Conservation (phyloP, 345 rosid genomes). For the Gossypium sturtianum region DNA sequence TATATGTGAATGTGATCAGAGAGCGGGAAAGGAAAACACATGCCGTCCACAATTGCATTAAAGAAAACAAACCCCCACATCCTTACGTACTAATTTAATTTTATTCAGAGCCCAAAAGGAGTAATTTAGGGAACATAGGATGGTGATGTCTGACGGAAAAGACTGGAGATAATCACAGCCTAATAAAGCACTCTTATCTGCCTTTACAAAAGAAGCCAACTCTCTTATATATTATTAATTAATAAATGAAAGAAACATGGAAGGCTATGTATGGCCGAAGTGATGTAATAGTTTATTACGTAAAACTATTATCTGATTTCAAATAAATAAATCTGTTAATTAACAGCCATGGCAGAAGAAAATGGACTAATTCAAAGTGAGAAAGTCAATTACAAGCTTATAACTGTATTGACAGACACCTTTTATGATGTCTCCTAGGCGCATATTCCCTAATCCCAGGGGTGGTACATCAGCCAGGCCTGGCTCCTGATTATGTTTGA, state of each 20-base stretch:
- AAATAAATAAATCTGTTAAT: too few species aligned
- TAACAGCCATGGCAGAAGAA: too few species aligned
- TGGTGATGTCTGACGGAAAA: background rate
- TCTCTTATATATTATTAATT: background rate
- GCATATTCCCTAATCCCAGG: too few species aligned
- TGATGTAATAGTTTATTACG: background rate
- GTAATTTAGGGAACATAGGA: background rate
- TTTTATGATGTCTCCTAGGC: too few species aligned
- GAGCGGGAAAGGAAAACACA: slow-evolving; percentile 13
- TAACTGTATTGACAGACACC: too few species aligned
- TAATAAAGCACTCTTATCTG: background rate
- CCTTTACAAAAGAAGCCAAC: background rate
- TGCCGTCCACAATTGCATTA: slow-evolving; percentile 27
- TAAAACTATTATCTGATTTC: too few species aligned
- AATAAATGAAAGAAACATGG: background rate
- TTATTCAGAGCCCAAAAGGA: background rate
- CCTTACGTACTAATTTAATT: slow-evolving; percentile 16
- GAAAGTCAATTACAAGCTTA: too few species aligned
- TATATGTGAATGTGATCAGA: background rate
- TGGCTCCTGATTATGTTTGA: too few species aligned
- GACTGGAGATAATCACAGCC: slow-evolving; percentile 6
- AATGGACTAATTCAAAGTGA: too few species aligned
- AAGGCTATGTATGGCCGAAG: too few species aligned
- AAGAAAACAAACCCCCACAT: slow-evolving; percentile 19
- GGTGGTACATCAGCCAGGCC: too few species aligned